phyloP scores from a whole-genome alignment of 495 filamentous ascomycete genomes.

The Chaetomium tenue region DNA sequence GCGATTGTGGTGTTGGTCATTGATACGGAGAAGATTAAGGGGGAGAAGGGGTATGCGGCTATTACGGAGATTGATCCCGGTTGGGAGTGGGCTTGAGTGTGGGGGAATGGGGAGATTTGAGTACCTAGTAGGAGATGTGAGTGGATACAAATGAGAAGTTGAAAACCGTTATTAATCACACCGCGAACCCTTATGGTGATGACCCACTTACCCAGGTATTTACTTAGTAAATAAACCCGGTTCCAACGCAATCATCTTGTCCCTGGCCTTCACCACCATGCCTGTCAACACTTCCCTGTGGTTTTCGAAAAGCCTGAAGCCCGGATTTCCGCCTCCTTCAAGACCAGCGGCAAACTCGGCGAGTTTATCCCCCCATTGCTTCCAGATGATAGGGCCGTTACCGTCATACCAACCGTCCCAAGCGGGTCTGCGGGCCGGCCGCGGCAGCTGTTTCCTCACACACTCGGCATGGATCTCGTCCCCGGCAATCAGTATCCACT shows the following conservation, averaged over 20 bases:
- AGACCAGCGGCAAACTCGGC: neutral
- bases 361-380: neutral
- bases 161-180: too few relatives aligned
- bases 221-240: neutral
- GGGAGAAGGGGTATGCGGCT: slow-evolving; percentile 21
- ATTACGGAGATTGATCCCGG: slow-evolving; percentile 20
- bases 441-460: neutral
- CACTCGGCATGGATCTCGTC: neutral
- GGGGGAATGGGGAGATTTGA: too few relatives aligned
- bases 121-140: too few relatives aligned
- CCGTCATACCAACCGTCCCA: neutral
- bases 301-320: neutral
- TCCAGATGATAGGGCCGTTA: neutral
- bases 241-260: slow-evolving; percentile 7
- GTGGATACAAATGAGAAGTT: neutral
- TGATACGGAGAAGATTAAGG: slow-evolving; percentile 15
- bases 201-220: too few relatives aligned
- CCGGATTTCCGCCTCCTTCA: neutral
- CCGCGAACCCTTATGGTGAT: too few relatives aligned
- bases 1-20: slow-evolving; percentile 20
- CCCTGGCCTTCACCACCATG: slow-evolving; percentile 6
- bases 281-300: neutral
- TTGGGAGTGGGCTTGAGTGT: slow-evolving; percentile 11
- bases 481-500: slow-evolving; percentile 1
- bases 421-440: too few relatives aligned